Conservation (phyloP, 768 basidiomycete genomes). For the Zangia roseola region DNA sequence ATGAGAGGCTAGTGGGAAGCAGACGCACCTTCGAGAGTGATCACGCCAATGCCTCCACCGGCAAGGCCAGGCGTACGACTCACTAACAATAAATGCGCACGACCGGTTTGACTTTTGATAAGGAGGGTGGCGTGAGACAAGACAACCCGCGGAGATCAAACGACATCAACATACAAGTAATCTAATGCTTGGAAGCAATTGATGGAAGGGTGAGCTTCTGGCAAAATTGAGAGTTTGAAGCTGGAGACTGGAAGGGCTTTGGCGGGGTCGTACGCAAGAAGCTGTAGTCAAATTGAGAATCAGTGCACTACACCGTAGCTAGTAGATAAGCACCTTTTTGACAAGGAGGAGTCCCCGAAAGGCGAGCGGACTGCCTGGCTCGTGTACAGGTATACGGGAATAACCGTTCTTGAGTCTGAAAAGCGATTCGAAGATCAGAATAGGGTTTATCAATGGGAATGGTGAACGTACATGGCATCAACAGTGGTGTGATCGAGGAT, state of each 20-base stretch:
- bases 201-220: slow-evolving; percentile 85
- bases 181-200: slow-evolving; percentile 95
- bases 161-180: slow-evolving; percentile 61
- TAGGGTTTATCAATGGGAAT: background rate
- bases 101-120: slow-evolving; percentile 93
- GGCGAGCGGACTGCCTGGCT: slow-evolving; percentile 59
- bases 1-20: background rate
- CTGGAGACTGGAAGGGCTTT: slow-evolving; percentile 68
- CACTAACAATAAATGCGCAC: slow-evolving; percentile 87
- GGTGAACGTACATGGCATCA: slow-evolving; percentile 60
- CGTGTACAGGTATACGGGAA: slow-evolving; percentile 89
- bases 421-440: slow-evolving; percentile 8
- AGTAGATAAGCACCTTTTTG: slow-evolving; percentile 58
- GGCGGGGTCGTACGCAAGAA: slow-evolving; percentile 88
- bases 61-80: slow-evolving; percentile 78
- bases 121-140: background rate
- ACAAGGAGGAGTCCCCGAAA: slow-evolving; percentile 83
- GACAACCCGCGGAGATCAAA: background rate
- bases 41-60: slow-evolving; percentile 87
- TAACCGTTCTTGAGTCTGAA: slow-evolving; percentile 77
- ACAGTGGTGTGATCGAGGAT: slow-evolving; percentile 78
- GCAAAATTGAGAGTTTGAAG: slow-evolving; percentile 79
- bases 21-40: slow-evolving; percentile 75
- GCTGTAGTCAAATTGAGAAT: slow-evolving; percentile 39
- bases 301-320: background rate